These are phyloP conservation scores for Tilletia caries DNA, from an alignment of 1,284 basidiomycete species.

Conservation along the genomic window DNA sequence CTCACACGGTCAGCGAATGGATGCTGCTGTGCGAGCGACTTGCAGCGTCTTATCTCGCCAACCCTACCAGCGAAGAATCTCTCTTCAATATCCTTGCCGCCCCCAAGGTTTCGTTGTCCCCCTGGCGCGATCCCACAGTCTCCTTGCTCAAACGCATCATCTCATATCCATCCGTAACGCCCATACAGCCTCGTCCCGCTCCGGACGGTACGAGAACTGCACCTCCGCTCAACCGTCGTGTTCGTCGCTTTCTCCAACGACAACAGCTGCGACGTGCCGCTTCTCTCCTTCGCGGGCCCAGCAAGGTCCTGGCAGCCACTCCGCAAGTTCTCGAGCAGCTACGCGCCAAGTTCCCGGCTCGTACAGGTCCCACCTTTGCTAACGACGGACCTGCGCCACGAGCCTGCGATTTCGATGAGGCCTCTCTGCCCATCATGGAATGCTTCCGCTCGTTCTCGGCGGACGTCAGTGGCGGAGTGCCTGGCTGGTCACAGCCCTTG, in stretches of 20 bases:
- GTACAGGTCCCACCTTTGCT: not conserved
- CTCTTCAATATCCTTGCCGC: not conserved
- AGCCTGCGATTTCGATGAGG: not conserved
- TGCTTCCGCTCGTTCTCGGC: not conserved
- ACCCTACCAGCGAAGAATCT: not conserved
- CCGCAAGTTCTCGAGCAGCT: not conserved
- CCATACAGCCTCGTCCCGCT: not conserved
- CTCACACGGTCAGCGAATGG: slow-evolving; percentile 3
- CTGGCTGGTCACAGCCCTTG: slow-evolving; percentile 6
- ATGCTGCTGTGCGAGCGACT: not conserved
- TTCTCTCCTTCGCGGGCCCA: not conserved
- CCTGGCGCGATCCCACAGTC: not conserved
- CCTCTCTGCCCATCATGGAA: not conserved
- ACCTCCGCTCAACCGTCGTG: not conserved
- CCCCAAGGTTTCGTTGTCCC: not conserved
- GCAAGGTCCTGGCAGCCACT: not conserved
- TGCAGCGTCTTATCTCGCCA: not conserved
- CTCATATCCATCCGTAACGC: not conserved
- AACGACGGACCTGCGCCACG: not conserved
- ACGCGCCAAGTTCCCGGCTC: not conserved
- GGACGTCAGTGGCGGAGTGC: slow-evolving; percentile 3
- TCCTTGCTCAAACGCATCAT: not conserved
- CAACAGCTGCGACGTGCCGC: not conserved
- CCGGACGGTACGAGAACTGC: not conserved
- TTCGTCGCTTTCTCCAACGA: not conserved